Base-by-base conservation (phyloP, 306 rosid genomes). In the Ochetophila trinervis region DNA sequence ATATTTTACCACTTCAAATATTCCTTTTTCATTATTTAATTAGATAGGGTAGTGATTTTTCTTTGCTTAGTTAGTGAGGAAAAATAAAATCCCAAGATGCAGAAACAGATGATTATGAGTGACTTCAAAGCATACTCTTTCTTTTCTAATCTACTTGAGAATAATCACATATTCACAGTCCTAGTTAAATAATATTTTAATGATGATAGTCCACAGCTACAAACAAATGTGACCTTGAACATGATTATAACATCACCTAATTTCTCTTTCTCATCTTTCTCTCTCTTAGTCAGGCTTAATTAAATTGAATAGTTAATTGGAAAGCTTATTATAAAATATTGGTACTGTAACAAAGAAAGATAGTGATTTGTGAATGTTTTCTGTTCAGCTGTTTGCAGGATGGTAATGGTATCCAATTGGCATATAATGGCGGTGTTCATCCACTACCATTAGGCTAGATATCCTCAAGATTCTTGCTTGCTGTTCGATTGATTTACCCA, bases 111-210 rank as follows among this genome's bases (percentile, higher is more conserved):
- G 0, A 69, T 75, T 67, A 73, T 64, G 90, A 86, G 96, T 89
- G 74, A 76, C 87, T 84, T 84, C 71, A 62, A 89, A 89, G 96
- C 78, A 71, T 63, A 22, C 18, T 60, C 21, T 8, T 18, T 50
- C 63, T 52, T 36, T 80, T 48, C 48, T 53, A 18, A 52, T 55
- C 18, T 62, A 18, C 20, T 84, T 74, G 60, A 56, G 76, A 37
- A 63, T 67, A 49, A 63, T 74, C 74, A 42, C 50, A 63, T 67
- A 49, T 60, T 74, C 74, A 42, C 50, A 44, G 14, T 67, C 1
- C 12, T n/a, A n/a, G n/a, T n/a, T n/a, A 16, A 30, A 7, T 58
- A 32, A 27, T 32, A 32, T 27, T 58, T 10, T 32, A 50, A 50
- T 50, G 21, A 50, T 50, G 21, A 50, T 19, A 15, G 8, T 40